Conservation (phyloP, 2,329 filamentous ascomycete species). For the Diaporthe batatas region DNA sequence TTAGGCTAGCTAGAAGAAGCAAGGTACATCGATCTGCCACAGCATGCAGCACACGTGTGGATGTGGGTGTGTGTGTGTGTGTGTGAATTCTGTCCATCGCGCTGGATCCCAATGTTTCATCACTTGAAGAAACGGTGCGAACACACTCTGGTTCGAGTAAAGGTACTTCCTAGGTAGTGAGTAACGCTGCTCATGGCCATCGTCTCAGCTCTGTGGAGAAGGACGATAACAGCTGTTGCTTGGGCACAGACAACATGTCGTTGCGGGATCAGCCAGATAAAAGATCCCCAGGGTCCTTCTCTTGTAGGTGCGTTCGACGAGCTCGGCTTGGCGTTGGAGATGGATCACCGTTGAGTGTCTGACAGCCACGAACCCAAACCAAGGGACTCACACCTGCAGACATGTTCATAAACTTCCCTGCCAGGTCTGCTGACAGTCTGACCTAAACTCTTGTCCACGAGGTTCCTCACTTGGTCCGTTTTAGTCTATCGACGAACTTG, state of each 20-base stretch:
- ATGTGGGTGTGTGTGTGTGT: too few relatives aligned
- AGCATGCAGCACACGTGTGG: too few relatives aligned
- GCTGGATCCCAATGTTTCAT: too few relatives aligned
- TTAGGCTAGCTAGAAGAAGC: background rate
- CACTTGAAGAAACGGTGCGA: background rate
- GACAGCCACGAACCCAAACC: background rate
- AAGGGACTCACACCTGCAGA: background rate
- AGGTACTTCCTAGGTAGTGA: too few relatives aligned
- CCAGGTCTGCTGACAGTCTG: background rate
- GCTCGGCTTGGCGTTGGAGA: constrained; percentile 26
- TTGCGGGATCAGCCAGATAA: constrained; percentile 1
- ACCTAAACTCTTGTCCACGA: background rate
- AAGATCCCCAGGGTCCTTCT: constrained; percentile 19
- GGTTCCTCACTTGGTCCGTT: too few relatives aligned
- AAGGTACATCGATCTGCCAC: too few relatives aligned
- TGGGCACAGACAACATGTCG: background rate
- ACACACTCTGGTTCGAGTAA: background rate
- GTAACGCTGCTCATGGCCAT: background rate
- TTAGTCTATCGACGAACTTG: background rate
- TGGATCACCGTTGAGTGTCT: background rate
- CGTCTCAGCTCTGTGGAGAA: background rate
- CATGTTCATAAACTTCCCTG: background rate
- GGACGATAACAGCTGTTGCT: background rate
- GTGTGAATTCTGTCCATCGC: too few relatives aligned
- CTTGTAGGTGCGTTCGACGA: background rate